phyloP scores from a whole-genome alignment of 2,329 filamentous ascomycete genomes.

The Fusarium dimerum region DNA sequence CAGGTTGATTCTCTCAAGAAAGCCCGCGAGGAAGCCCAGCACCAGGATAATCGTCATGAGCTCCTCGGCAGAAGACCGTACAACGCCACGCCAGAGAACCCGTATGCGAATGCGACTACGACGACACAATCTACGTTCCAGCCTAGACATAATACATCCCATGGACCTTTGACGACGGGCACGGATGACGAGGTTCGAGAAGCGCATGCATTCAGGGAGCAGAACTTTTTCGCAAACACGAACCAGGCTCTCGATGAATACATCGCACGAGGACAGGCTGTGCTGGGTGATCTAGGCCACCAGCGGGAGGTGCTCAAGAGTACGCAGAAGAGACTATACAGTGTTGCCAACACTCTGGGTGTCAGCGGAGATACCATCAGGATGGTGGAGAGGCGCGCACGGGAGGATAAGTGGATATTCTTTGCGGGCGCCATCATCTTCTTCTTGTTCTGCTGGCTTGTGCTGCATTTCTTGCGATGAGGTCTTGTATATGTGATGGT shows the following conservation, averaged over 20 bases:
- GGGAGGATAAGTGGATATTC: constrained; percentile 98
- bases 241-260: constrained; percentile 91
- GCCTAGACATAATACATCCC: constrained; percentile 43
- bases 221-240: constrained; percentile 81
- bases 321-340: constrained; percentile 88
- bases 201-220: constrained; percentile 82
- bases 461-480: constrained; percentile 75
- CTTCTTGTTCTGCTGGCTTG: constrained; percentile 88
- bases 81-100: constrained; percentile 82
- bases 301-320: constrained; percentile 95
- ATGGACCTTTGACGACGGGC: constrained; percentile 38
- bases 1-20: constrained; percentile 78
- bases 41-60: constrained; percentile 70
- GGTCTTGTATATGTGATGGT: constrained; percentile 14
- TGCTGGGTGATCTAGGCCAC: constrained; percentile 82
- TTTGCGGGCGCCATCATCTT: constrained; percentile 84
- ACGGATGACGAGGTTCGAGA: constrained; percentile 71
- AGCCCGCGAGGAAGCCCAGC: constrained; percentile 72
- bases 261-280: constrained; percentile 84
- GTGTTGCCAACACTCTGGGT: constrained; percentile 89
- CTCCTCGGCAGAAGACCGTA: constrained; percentile 84
- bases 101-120: constrained; percentile 67
- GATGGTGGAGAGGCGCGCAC: constrained; percentile 89
- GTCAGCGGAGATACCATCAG: constrained; percentile 95
- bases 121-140: constrained; percentile 39